Evolutionary conservation across 129 eudicot species (phyloP).

Genomic region (Arctium lappa): DNA sequence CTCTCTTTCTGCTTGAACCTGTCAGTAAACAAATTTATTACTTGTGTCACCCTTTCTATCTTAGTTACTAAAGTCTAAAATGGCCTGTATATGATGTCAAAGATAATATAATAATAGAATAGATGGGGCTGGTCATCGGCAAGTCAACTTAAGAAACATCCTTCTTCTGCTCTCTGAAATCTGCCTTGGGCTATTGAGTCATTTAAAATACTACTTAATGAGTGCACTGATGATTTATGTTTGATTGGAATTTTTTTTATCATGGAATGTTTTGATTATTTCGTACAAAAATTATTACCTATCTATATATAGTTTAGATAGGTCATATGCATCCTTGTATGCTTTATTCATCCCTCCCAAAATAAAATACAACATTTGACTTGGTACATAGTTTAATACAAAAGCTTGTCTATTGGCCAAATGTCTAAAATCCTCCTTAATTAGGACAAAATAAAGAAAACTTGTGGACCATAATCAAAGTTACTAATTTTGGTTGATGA

Average conservation of each 20-base stretch:
- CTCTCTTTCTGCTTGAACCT: no score
- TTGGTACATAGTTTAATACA: background rate
- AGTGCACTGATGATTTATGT: background rate
- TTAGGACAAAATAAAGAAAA: background rate
- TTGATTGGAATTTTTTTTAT: background rate
- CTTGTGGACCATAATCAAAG: background rate
- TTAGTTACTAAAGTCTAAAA: no score
- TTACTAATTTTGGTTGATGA: background rate
- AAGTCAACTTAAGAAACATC: background rate
- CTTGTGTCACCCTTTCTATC: no score
- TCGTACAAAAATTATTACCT: background rate
- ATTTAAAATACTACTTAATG: background rate
- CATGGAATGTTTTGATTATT: background rate
- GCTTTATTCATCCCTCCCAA: background rate
- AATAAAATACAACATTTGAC: background rate
- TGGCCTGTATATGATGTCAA: no score
- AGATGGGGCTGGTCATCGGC: background rate
- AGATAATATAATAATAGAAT: background rate
- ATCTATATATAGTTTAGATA: background rate
- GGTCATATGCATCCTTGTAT: background rate
- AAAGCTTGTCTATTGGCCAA: background rate
- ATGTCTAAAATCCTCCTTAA: background rate
- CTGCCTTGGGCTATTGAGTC: background rate
- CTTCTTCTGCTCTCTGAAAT: background rate
- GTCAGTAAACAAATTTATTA: no score